A percentile compares a stretch with the other conserved stretches of the same genome.
These are phyloP conservation scores for Aspergillus mulundensis DNA, from an alignment of 495 filamentous ascomycete species.

Conservation along the genomic window DNA sequence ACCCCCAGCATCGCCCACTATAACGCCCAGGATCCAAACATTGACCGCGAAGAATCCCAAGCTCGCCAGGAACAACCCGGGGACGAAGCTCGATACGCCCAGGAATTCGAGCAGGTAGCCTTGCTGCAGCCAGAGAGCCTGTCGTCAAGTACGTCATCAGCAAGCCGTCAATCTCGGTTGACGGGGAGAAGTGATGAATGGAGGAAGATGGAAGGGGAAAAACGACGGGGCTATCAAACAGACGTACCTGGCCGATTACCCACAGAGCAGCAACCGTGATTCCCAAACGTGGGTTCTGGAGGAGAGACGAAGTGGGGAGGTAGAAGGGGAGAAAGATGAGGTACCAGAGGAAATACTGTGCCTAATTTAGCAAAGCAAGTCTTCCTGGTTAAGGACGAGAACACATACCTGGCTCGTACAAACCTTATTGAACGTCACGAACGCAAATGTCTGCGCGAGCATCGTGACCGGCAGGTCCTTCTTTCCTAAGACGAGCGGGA, in stretches of 20 bases:
- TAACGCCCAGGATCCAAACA: slow-evolving; percentile 77
- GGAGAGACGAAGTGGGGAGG: slow-evolving; percentile 71
- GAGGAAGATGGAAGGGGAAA: too few species aligned
- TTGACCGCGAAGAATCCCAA: slow-evolving; percentile 82
- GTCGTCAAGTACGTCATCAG: background rate
- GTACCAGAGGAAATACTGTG: slow-evolving; percentile 99
- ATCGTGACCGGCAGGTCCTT: slow-evolving; percentile 78
- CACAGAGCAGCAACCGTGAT: slow-evolving; percentile 62
- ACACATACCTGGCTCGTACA: slow-evolving; percentile 86
- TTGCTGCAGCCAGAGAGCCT: slow-evolving; percentile 85
- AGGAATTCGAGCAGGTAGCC: slow-evolving; percentile 85
- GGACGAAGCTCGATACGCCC: slow-evolving; percentile 78
- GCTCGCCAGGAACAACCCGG: slow-evolving; percentile 72
- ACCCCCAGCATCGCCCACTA: slow-evolving; percentile 63
- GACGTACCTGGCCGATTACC: slow-evolving; percentile 59
- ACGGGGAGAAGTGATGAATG: too few species aligned
- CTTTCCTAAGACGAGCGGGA: slow-evolving; percentile 79
- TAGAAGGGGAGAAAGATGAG: slow-evolving; percentile 89
- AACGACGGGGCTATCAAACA: too few species aligned
- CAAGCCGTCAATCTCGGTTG: too few species aligned
- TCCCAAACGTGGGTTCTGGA: slow-evolving; percentile 55
- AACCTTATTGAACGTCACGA: slow-evolving; percentile 97
- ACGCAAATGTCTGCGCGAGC: slow-evolving; percentile 98
- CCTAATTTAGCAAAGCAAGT: too few species aligned
- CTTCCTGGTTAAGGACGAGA: too few species aligned